Evolutionary conservation across 768 basidiomycete species (phyloP), one percentile per base, ranked within the genome.

Genomic region (Lyophyllum shimeji): DNA sequence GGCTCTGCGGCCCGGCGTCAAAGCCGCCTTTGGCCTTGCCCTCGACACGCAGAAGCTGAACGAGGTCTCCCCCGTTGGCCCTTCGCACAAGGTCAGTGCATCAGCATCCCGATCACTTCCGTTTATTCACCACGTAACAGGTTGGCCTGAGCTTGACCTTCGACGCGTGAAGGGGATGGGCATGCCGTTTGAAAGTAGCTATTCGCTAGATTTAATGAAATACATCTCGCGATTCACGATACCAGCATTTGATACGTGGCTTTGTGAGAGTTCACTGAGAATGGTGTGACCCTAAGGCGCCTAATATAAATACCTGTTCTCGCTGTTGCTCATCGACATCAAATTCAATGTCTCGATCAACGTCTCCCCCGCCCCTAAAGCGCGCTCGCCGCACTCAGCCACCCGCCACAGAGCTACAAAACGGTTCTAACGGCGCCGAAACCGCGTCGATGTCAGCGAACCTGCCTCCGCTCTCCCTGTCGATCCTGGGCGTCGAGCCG

Each of bases 41-140:
- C 79, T 99, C 61, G 97, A 99, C 78, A 96, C 94, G 58, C 87
- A 93, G 76, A 86, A 90, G 63, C 78, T 98, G 64, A 94, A 91
- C 76, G 90, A 93, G 54, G 71, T 80, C 50, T 72, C 77, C 47
- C 81, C 82, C 50, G 56, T 71, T 51, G 89, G 86, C 46, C 82
- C 88, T 53, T 82, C 86, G 13, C 92, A 94, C 85, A 93, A 93
- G 82, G 83, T 84, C 57, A 52, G 67, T 66, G 42, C 23, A 15
- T 2, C 34, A 13, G 37, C 13, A 44, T 23, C 33, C 34, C 6
- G 34, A 0, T 45, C 1, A 15, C 23, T n/a, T 47, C n/a, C 27
- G 57, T 18, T n/a, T 40, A 13, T 13, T 31, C 4, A 48, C 13
- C 8, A n/a, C 27, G 24, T 54, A 27, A 27, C 56, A 85, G 83